Conservation (phyloP, 2,329 filamentous ascomycete genomes). For the Colletotrichum karsti region DNA sequence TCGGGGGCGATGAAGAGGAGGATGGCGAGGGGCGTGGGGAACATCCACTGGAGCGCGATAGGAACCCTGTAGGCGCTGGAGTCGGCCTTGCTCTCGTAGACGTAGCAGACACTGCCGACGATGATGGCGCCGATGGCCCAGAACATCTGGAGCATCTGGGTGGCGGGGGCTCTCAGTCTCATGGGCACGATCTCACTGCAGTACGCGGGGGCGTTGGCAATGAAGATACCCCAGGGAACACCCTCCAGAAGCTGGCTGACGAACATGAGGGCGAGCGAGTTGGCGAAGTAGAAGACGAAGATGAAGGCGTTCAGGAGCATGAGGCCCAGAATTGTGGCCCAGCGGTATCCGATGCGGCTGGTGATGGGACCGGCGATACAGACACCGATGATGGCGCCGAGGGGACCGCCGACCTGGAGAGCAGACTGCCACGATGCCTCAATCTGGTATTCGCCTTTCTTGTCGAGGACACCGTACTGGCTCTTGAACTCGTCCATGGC, state of each 20-base stretch:
- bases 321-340: conserved; percentile 62
- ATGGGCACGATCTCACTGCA: conserved; percentile 69
- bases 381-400: conserved; percentile 68
- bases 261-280: conserved; percentile 54
- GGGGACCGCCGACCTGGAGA: conserved; percentile 61
- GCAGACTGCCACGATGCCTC: conserved; percentile 65
- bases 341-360: conserved; percentile 66
- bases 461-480: conserved; percentile 52
- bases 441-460: conserved; percentile 46
- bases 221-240: conserved; percentile 73
- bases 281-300: conserved; percentile 58
- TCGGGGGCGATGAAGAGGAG: conserved; percentile 61
- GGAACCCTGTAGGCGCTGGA: conserved; percentile 52
- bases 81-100: conserved; percentile 49
- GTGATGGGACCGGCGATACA: conserved; percentile 69
- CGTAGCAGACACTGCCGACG: conserved; percentile 64
- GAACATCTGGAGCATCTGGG: conserved; percentile 73
- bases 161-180: conserved; percentile 63
- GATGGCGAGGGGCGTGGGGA: conserved; percentile 61
- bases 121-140: conserved; percentile 71
- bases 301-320: conserved; percentile 67
- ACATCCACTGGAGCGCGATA: conserved; percentile 67
- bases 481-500: conserved; percentile 56
- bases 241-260: conserved; percentile 67
- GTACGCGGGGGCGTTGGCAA: conserved; percentile 71